phyloP scores from a whole-genome alignment of 2,329 filamentous ascomycete genomes.

The Tetracladium maxilliforme region DNA sequence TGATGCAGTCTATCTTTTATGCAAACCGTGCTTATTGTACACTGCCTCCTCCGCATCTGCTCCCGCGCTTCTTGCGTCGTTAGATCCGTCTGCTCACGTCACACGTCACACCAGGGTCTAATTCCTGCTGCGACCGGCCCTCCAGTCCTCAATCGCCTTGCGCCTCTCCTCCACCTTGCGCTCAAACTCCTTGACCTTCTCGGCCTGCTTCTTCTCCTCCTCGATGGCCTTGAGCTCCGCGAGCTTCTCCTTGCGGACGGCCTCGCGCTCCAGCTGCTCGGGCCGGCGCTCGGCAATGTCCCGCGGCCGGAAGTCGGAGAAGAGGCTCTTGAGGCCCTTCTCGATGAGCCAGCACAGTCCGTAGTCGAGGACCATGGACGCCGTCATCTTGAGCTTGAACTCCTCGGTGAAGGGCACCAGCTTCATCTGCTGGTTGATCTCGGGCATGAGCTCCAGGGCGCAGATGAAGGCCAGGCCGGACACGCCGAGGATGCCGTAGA shows the following conservation, averaged over 20 bases:
- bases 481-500: conserved; percentile 85
- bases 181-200: conserved; percentile 44
- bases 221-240: conserved; percentile 26
- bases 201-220: conserved; percentile 34
- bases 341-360: conserved; percentile 78
- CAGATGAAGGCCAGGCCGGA: conserved; percentile 85
- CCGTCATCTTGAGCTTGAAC: conserved; percentile 79
- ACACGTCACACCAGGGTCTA: too few relatives aligned
- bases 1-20: too few relatives aligned
- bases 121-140: too few relatives aligned
- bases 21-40: too few relatives aligned
- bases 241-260: conserved; percentile 40
- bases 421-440: conserved; percentile 85
- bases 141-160: too few relatives aligned
- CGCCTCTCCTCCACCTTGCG: conserved; percentile 37
- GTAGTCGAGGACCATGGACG: conserved; percentile 79
- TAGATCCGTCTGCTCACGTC: too few relatives aligned
- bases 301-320: conserved; percentile 84
- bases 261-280: conserved; percentile 73
- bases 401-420: conserved; percentile 80
- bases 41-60: too few relatives aligned
- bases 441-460: conserved; percentile 87
- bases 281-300: conserved; percentile 79
- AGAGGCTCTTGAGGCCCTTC: conserved; percentile 67
- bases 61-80: too few relatives aligned